Percentiles rank a stretch among this genome's conserved stretches.
Evolutionary conservation across 169 alveolate genomes (phyloP).

Genomic region (Prorocentrum cordatum): DNA sequence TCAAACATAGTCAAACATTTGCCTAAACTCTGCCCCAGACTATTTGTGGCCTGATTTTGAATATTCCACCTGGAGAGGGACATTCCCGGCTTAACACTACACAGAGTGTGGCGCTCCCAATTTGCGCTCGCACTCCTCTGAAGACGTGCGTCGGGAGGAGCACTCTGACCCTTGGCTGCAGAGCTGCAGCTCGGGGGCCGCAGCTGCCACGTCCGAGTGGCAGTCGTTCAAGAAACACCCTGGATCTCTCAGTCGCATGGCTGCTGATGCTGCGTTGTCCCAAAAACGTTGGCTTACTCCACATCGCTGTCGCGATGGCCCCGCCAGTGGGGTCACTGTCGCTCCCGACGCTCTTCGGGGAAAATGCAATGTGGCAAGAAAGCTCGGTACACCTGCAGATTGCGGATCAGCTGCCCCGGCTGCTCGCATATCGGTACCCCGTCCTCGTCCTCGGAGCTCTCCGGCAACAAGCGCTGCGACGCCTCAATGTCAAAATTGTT

Average conservation of each 20-base stretch:
- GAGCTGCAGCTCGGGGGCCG: not conserved
- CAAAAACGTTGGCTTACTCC: not conserved
- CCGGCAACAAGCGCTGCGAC: too few species aligned
- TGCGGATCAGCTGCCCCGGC: too few species aligned
- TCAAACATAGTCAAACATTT: too few species aligned
- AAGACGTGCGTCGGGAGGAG: not conserved
- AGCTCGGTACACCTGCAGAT: too few species aligned
- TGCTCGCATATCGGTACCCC: too few species aligned
- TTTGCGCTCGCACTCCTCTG: not conserved
- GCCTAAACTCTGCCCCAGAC: too few species aligned
- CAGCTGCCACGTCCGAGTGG: not conserved
- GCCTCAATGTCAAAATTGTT: too few species aligned
- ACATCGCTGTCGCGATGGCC: too few species aligned
- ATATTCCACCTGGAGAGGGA: too few species aligned
- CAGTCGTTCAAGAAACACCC: not conserved
- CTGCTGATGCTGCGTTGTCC: not conserved
- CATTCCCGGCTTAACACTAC: too few species aligned
- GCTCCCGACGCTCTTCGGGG: not conserved
- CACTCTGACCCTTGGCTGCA: not conserved
- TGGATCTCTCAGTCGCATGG: not conserved
- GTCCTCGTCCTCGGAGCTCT: too few species aligned
- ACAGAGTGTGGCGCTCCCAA: not conserved
- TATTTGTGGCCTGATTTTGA: too few species aligned
- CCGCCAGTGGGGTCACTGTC: not conserved
- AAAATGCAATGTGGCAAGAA: not conserved